phyloP scores from a whole-genome alignment of 164 flowering plant genomes.

The Cinnamomum micranthum region DNA sequence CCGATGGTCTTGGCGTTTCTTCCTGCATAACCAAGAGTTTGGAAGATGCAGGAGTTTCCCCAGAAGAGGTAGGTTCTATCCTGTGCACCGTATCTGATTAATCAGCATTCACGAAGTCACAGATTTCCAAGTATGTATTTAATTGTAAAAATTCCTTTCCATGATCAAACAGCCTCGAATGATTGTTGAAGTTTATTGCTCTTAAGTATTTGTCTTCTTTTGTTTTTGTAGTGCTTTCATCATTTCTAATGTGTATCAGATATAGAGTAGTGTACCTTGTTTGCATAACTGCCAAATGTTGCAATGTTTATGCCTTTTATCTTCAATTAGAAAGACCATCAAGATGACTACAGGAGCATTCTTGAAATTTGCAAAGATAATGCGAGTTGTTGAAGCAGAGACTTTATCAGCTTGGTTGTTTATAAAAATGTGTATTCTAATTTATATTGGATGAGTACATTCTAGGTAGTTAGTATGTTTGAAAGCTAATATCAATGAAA shows the following conservation, averaged over 20 bases:
- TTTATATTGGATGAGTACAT: too few species aligned
- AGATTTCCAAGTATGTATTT: neutral
- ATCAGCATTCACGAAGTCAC: neutral
- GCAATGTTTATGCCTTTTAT: neutral
- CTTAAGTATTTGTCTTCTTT: neutral
- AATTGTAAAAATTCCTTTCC: neutral
- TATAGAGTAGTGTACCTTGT: neutral
- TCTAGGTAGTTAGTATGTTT: too few species aligned
- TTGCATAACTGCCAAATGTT: neutral
- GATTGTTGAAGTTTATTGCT: too few species aligned
- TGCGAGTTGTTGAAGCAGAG: neutral
- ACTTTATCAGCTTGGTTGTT: too few species aligned
- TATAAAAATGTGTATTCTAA: too few species aligned
- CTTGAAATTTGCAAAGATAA: neutral
- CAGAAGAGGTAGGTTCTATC: slow-evolving; percentile 51
- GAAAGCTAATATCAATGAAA: too few species aligned
- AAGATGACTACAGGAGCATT: neutral
- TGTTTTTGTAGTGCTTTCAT: neutral
- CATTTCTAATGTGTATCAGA: neutral
- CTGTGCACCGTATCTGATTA: neutral
- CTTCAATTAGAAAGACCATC: neutral
- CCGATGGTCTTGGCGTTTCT: slow-evolving; percentile 70
- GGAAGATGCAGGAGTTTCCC: slow-evolving; percentile 63
- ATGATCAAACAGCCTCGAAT: neutral
- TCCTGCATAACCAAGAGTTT: slow-evolving; percentile 58